phyloP scores from a whole-genome alignment of 1,139 yeast species.

The Kodamaea anthophila region DNA sequence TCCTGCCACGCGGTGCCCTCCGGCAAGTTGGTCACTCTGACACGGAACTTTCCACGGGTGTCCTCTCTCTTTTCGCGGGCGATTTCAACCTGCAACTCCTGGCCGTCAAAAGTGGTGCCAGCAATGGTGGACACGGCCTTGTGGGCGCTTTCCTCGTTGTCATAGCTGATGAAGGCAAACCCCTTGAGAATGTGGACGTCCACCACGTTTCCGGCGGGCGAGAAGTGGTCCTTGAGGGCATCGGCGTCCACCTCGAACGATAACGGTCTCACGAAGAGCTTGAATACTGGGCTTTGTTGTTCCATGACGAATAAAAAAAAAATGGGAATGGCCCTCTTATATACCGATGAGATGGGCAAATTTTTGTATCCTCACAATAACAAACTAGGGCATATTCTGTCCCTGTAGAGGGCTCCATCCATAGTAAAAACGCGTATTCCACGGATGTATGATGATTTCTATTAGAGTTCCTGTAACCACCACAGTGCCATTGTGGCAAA shows the following conservation, averaged over 20 bases:
- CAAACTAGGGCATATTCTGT: not conserved
- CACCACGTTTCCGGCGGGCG: conserved; percentile 56
- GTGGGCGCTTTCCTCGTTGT: conserved; percentile 57
- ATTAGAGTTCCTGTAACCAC: too few relatives aligned
- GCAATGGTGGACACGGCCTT: conserved; percentile 60
- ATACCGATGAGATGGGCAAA: too few relatives aligned
- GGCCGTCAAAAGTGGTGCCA: conserved; percentile 55
- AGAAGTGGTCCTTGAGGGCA: conserved; percentile 62
- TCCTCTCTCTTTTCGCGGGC: conserved; percentile 57
- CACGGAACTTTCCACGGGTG: conserved; percentile 68
- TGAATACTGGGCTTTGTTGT: conserved; percentile 17
- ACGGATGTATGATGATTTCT: too few relatives aligned
- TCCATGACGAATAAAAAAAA: conserved; percentile 4
- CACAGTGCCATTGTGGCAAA: too few relatives aligned
- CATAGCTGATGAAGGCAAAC: conserved; percentile 70
- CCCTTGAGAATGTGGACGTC: conserved; percentile 71
- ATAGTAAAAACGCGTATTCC: too few relatives aligned
- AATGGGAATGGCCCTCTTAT: not conserved
- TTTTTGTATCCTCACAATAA: too few relatives aligned
- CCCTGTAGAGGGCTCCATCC: not conserved
- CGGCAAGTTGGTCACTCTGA: conserved; percentile 62
- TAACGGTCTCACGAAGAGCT: conserved; percentile 39
- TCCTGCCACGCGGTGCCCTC: conserved; percentile 83
- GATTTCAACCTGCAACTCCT: conserved; percentile 58
- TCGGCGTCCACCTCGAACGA: conserved; percentile 41